These are phyloP conservation scores for Kurtzmaniella quercitrusa DNA, from an alignment of 1,139 yeast genomes.

Conservation along the genomic window DNA sequence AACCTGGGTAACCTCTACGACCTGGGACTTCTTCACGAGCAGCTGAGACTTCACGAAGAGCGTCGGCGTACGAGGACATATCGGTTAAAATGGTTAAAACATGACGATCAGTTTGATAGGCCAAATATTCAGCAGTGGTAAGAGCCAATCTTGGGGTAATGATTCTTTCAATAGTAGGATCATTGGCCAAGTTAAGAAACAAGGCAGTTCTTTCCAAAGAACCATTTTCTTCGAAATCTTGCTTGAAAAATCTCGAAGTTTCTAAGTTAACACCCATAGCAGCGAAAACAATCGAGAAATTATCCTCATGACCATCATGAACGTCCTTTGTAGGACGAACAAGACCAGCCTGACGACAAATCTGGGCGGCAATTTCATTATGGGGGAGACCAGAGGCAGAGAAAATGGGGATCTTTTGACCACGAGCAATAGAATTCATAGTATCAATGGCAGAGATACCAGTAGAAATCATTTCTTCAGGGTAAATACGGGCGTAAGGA, in stretches of 20 bases:
- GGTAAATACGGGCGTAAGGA: conserved; percentile 96
- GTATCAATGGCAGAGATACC: conserved; percentile 98
- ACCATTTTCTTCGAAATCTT: conserved; percentile 98
- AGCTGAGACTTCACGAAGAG: conserved; percentile 98
- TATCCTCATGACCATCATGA: conserved; percentile 99
- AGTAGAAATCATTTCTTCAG: conserved; percentile 99
- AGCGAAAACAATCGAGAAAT: conserved; percentile 97
- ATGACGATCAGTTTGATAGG: conserved; percentile 98
- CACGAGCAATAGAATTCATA: conserved; percentile 99
- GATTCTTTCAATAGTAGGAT: conserved; percentile 98
- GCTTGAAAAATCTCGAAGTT: conserved; percentile 65
- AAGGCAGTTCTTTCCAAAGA: conserved; percentile 95
- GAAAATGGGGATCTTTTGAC: conserved; percentile 98
- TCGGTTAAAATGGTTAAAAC: conserved; percentile 96
- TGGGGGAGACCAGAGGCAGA: conserved; percentile 99
- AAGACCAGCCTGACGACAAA: conserved; percentile 98
- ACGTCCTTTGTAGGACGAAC: conserved; percentile 99
- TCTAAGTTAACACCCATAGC: conserved; percentile 64
- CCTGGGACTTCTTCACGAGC: conserved; percentile 99
- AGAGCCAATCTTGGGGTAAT: conserved; percentile 99
- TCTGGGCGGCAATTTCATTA: conserved; percentile 99
- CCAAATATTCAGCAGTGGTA: conserved; percentile 97
- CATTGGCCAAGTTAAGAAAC: conserved; percentile 96
- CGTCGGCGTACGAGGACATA: conserved; percentile 99
- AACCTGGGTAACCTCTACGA: conserved; percentile 99